Evolutionary conservation across 805 yeast genomes (phyloP), one percentile per base, ranked within the genome.

Genomic region (Suhomyces faveliae): DNA sequence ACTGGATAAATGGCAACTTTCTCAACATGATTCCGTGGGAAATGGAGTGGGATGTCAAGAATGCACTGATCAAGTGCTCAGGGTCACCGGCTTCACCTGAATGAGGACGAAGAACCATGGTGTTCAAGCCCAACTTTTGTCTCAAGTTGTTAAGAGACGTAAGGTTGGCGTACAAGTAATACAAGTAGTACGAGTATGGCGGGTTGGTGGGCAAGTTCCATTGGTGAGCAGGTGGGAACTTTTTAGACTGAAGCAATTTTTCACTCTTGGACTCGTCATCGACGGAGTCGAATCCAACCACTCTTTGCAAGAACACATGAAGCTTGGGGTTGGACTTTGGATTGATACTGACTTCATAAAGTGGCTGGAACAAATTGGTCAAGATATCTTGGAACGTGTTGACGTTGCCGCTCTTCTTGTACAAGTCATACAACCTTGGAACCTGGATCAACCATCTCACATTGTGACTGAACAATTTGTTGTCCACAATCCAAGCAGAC

Each of bases 81-180:
- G 98, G 97, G 62, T 94, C 99, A 51, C 99, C 99, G n/a, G 99
- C 99, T 68, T 94, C 99, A 53, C 99, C 99, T 57, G 96, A 89
- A 67, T 94, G 99, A 3, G 99, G 99, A 60, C 99, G 80, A 58
- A 94, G 73, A n/a, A 89, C 95, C 68, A 94, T 85, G 0, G 97
- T 91, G 64, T 87, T 91, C 68, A 81, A 87, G 0, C 87, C 86
- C 49, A 91, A 78, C 49, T 73, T 76, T 27, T 76, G 70, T 68
- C 99, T 81, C 82, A 92, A 86, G 53, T 85, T 83, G 62, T 94
- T 94, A 65, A 94, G 77, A 7, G 96, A 81, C 2, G 96, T 82
- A 66, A 94, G 67, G 67, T 91, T 91, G 23, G 97, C 85, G 64
- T 82, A 92, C 49, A 94, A 63, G 70, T 91, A 91, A 71, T 94